Evolutionary conservation across 2,329 filamentous ascomycete genomes (phyloP).

Genomic region (Cordyceps javanica): DNA sequence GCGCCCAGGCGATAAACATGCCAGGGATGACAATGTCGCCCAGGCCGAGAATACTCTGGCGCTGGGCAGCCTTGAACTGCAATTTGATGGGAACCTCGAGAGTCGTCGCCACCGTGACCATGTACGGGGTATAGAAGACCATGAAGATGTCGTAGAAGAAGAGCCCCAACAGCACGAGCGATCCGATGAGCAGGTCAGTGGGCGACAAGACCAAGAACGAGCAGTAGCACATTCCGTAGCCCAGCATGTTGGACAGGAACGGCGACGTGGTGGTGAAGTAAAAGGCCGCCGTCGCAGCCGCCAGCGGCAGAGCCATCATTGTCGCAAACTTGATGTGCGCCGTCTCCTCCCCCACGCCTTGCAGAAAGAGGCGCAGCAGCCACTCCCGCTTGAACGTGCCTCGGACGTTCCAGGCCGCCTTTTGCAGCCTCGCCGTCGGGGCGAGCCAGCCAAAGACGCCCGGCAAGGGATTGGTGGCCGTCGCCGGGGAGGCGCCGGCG

Average conservation of each 20-base stretch:
- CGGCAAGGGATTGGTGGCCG: conserved; percentile 25
- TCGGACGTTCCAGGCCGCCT: conserved; percentile 43
- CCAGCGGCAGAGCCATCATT: conserved; percentile 48
- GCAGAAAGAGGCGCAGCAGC: conserved; percentile 43
- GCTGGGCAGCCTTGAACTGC: conserved; percentile 63
- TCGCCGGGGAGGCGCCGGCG: conserved; percentile 19
- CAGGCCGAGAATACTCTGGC: conserved; percentile 75
- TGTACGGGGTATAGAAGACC: conserved; percentile 81
- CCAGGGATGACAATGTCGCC: conserved; percentile 94
- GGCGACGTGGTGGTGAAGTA: conserved; percentile 60
- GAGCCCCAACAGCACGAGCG: conserved; percentile 67
- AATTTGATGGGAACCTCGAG: conserved; percentile 93
- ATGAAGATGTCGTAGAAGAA: conserved; percentile 96
- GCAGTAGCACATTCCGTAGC: conserved; percentile 79
- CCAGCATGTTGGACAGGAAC: conserved; percentile 74
- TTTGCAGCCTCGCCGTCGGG: conserved; percentile 17
- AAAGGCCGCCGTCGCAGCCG: conserved; percentile 47
- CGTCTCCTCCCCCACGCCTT: conserved; percentile 42
- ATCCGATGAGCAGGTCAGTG: conserved; percentile 78
- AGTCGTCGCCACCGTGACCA: conserved; percentile 81
- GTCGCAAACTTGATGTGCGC: conserved; percentile 50
- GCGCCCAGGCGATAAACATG: conserved; percentile 78
- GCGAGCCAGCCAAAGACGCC: conserved; percentile 29
- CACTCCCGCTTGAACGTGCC: conserved; percentile 45
- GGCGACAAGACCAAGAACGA: conserved; percentile 80